Conservation (phyloP, 129 eudicot species). For the Saposhnikovia divaricata region DNA sequence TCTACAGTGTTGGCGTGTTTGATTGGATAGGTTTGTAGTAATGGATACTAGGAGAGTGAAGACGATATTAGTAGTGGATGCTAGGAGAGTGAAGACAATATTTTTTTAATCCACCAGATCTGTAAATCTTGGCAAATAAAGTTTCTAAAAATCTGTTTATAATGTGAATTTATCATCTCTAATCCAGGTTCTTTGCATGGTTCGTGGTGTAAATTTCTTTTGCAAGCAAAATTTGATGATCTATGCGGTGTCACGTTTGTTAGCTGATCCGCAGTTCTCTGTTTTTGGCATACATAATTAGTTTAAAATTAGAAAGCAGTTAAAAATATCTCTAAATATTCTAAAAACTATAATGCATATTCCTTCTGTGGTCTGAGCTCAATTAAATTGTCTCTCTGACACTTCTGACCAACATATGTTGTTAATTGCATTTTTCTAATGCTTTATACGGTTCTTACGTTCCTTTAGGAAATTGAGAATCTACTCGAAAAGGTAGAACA, state of each 20-base stretch:
- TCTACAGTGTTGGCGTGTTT: no score
- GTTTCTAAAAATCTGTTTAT: background rate
- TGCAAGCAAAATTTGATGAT: background rate
- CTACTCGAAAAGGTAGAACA: conserved; percentile 64
- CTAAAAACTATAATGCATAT: background rate
- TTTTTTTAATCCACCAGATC: no score
- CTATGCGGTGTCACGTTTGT: background rate
- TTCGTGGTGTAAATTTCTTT: no score
- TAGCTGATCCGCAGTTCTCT: background rate
- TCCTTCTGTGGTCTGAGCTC: background rate
- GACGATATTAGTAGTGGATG: no score
- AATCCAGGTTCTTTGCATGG: background rate
- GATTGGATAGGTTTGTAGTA: no score
- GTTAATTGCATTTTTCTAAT: background rate
- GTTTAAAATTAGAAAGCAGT: background rate
- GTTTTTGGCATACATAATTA: background rate
- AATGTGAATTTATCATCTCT: background rate
- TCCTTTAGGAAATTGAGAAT: conserved; percentile 45
- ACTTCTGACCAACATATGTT: background rate
- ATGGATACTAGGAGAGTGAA: no score
- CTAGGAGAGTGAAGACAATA: no score
- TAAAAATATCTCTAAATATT: background rate
- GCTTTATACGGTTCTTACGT: background rate
- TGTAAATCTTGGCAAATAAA: background rate
- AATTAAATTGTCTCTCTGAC: background rate